A percentile compares a stretch with the other conserved stretches of the same genome.
Evolutionary conservation across 257 asterid species (phyloP).

Genomic region (Solanum chmielewskii): DNA sequence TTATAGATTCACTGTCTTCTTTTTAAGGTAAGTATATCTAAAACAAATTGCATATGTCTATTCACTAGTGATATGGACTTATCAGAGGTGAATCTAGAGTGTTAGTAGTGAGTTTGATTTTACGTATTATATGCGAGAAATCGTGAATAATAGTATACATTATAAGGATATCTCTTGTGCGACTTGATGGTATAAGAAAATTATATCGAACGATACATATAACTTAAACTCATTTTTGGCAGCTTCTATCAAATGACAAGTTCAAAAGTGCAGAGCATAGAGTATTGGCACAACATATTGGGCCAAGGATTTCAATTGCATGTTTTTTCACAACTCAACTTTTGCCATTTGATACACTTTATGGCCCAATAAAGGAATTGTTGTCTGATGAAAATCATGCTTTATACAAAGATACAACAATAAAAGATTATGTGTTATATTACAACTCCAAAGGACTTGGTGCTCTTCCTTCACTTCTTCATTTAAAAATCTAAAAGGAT

Average conservation of each 20-base stretch:
- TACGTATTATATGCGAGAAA: not conserved
- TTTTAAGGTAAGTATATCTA: too few species aligned
- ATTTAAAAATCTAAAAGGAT: not conserved
- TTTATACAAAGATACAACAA: constrained; percentile 20
- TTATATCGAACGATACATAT: not conserved
- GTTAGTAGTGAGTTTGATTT: not conserved
- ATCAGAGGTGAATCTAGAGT: too few species aligned
- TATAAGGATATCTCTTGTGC: not conserved
- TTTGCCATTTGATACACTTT: constrained; percentile 21
- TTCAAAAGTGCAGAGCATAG: constrained; percentile 28
- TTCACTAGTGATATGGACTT: not conserved
- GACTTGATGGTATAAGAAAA: not conserved
- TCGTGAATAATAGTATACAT: not conserved
- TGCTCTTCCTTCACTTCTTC: not conserved
- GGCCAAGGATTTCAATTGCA: constrained; percentile 50
- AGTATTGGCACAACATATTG: constrained; percentile 33
- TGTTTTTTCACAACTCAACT: constrained; percentile 54
- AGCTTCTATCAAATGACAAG: constrained; percentile 4
- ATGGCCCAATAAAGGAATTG: constrained; percentile 47
- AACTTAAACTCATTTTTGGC: not conserved
- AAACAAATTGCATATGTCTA: not conserved
- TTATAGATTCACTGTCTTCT: not conserved
- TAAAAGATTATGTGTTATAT: not conserved
- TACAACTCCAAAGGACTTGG: constrained; percentile 1
- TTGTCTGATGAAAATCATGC: constrained; percentile 32